Evolutionary conservation across 306 rosid genomes (phyloP), one percentile per base, ranked within the genome.

Genomic region (Psophocarpus tetragonolobus): DNA sequence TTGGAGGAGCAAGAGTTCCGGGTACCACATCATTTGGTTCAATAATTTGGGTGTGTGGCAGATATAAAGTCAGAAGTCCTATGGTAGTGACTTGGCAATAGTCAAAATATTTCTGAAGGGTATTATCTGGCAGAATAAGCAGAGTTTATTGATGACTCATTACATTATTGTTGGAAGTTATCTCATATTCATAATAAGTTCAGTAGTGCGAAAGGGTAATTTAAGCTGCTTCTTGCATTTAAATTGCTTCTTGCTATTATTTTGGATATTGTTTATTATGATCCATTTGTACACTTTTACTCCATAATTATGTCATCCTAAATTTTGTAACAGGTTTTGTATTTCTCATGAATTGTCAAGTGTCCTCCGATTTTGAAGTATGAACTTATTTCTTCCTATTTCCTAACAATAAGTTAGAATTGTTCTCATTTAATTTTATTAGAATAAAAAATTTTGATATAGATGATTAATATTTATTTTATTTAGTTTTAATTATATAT

Each of bases 81-180:
- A 87, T 90, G 33, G 94, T 89, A 73, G 91, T 88, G 4, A 84
- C 87, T 0, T 91, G 92, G 91, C 82, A 75, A 68, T 78, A 84
- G 64, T 21, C 21, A 30, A 45, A 71, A 3, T 9, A 14, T 56
- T 54, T 5, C 71, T 8, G 11, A 30, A 7, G 48, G 39, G 62
- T 42, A 39, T 15, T 18, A 15, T 42, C 53, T 58, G 13, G 18
- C 15, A 39, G 30, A 66, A 77, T 26, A 78, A 51, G 32, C 14
- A 39, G 20, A 70, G 12, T 54, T 51, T 18, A 56, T 78, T 57
- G 44, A 38, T 38, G 44, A 38, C 44, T 8, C 65, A 35, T 74
- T 63, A 62, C 44, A 71, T 71, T 74, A 44, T 54, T 75, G 71
- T 17, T 75, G 47, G 21, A 57, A 67, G 27, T 47, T 60, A 58